Evolutionary conservation across 257 asterid species (phyloP).

Genomic region (Cordia subcordata): DNA sequence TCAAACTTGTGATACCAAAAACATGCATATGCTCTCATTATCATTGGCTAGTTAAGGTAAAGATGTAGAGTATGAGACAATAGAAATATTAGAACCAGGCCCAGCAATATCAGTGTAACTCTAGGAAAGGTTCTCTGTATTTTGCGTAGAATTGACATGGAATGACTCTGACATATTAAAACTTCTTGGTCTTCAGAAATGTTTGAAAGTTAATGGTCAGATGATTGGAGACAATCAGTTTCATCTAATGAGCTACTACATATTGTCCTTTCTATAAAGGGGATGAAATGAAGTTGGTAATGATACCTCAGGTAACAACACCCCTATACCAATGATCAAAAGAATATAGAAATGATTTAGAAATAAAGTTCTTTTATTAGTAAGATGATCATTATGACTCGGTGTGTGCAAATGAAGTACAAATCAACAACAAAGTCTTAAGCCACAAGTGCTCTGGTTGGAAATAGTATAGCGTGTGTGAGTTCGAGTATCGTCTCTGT

Average conservation of each 20-base stretch:
- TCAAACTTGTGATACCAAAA: conserved; percentile 10
- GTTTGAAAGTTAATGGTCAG: conserved; percentile 19
- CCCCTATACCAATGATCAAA: not conserved
- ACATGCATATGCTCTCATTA: conserved; percentile 20
- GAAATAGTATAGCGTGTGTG: too few relatives aligned
- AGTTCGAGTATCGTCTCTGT: too few relatives aligned
- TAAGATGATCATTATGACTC: too few relatives aligned
- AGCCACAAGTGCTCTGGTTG: too few relatives aligned
- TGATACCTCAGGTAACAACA: not conserved
- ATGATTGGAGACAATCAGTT: conserved; percentile 16
- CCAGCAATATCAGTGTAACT: conserved; percentile 9
- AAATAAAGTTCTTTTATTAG: too few relatives aligned
- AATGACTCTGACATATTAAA: conserved; percentile 12
- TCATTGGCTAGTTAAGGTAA: conserved; percentile 12
- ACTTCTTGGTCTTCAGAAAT: conserved; percentile 17
- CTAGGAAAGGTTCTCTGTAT: conserved; percentile 18
- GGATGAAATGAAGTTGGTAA: conserved; percentile 22
- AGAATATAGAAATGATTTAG: conserved; percentile 1
- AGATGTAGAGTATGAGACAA: conserved; percentile 16
- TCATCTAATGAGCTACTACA: conserved; percentile 17
- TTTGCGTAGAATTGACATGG: conserved; percentile 10
- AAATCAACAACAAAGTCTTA: too few relatives aligned
- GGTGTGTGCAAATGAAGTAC: too few relatives aligned
- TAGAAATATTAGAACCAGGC: conserved; percentile 13
- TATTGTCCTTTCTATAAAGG: conserved; percentile 13